A percentile compares a stretch with the other conserved stretches of the same genome.
These are phyloP conservation scores for Rhinocladiella mackenziei DNA, from an alignment of 2,329 filamentous ascomycete genomes.

Conservation along the genomic window DNA sequence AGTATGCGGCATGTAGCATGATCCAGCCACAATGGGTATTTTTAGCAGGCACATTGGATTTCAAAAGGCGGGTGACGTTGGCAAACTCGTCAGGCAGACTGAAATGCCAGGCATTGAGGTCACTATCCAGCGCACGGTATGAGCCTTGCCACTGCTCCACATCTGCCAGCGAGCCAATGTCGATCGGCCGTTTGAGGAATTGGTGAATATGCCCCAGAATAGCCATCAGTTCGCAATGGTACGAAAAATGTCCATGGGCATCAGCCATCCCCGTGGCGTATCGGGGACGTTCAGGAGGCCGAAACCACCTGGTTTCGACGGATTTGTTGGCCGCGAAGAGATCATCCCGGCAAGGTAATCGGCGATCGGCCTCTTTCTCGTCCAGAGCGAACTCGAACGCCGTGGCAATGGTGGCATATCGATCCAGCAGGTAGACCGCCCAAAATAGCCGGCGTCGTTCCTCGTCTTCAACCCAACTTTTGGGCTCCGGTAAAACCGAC, in stretches of 20 bases:
- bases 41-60: conserved; percentile 60
- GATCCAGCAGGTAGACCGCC: conserved; percentile 88
- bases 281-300: conserved; percentile 53
- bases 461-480: conserved; percentile 86
- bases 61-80: conserved; percentile 75
- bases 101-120: conserved; percentile 78
- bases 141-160: conserved; percentile 86
- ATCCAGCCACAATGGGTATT: conserved; percentile 77
- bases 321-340: conserved; percentile 77
- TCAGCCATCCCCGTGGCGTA: conserved; percentile 67
- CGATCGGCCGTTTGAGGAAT: conserved; percentile 82
- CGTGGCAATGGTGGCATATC: conserved; percentile 85
- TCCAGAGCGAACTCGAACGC: conserved; percentile 88
- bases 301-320: conserved; percentile 82
- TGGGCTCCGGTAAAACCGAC: conserved; percentile 76
- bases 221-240: conserved; percentile 84
- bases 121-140: conserved; percentile 78
- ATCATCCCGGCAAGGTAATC: conserved; percentile 80
- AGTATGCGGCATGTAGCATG: conserved; percentile 86
- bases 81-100: conserved; percentile 77
- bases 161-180: conserved; percentile 77
- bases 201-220: conserved; percentile 84
- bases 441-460: conserved; percentile 80
- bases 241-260: conserved; percentile 81
- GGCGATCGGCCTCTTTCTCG: conserved; percentile 84